Percentiles rank a stretch among this genome's conserved stretches.
Conservation (phyloP, 441 rosid genomes). For the Gossypium trilobum region DNA sequence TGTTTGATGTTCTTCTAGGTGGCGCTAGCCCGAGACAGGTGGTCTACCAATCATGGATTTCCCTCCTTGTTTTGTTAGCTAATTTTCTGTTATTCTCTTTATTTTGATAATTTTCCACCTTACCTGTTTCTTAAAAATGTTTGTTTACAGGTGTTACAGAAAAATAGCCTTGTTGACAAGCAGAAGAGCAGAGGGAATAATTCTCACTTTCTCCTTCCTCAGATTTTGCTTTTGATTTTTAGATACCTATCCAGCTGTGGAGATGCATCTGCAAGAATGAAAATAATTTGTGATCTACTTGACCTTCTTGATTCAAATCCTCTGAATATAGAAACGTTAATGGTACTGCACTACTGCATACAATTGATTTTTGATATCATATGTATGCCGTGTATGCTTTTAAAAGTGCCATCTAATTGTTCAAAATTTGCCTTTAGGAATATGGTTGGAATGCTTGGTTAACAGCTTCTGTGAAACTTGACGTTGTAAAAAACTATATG, state of each 20-base stretch:
- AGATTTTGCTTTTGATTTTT: slow-evolving; percentile 66
- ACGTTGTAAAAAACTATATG: slow-evolving; percentile 51
- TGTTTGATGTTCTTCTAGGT: slow-evolving; percentile 97
- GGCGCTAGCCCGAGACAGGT: slow-evolving; percentile 99
- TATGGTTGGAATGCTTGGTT: slow-evolving; percentile 96
- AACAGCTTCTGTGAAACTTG: slow-evolving; percentile 62
- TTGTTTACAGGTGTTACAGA: slow-evolving; percentile 70
- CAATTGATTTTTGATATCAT: slow-evolving; percentile 14
- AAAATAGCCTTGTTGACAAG: slow-evolving; percentile 59
- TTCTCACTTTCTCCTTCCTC: slow-evolving; percentile 84
- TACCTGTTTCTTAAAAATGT: not conserved
- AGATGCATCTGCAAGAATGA: slow-evolving; percentile 57
- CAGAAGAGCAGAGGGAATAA: slow-evolving; percentile 53
- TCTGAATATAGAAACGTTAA: slow-evolving; percentile 80
- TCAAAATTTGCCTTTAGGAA: slow-evolving; percentile 42
- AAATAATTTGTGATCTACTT: slow-evolving; percentile 65
- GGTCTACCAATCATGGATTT: slow-evolving; percentile 18
- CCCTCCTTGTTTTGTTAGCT: slow-evolving; percentile 8
- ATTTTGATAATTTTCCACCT: not conserved
- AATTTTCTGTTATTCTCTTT: slow-evolving; percentile 9
- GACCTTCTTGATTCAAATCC: slow-evolving; percentile 91
- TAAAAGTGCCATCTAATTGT: slow-evolving; percentile 22
- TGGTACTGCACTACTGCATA: slow-evolving; percentile 53
- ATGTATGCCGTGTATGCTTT: not conserved
- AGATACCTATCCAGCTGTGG: slow-evolving; percentile 62